Evolutionary conservation across 192 early-diverging fungal species (phyloP), one percentile per base, ranked within the genome.

Genomic region (Umbelopsis ramanniana): DNA sequence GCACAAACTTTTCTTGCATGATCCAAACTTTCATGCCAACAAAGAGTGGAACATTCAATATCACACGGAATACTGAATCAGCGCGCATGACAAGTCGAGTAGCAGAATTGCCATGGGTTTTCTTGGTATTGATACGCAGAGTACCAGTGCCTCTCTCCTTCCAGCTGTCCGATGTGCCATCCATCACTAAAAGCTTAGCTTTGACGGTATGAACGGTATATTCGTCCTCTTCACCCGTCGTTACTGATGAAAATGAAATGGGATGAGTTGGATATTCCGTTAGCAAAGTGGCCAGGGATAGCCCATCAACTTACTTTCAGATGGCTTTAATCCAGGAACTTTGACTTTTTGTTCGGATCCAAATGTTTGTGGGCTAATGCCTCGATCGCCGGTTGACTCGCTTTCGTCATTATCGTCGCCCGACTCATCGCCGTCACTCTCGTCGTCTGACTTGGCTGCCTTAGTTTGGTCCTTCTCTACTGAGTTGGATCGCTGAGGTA

Each of bases 191-290:
- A 55, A 84, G 52, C 50, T 81, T 84, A n/a, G 77, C 79, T 38
- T 76, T 81, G 43, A 74, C 68, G 17, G 74, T 55, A 60, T 73
- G 75, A 2, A 78, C 48, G 22, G 76, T 81, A 14, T 69, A 43
- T 46, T 83, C 82, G 46, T 83, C 72, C 17, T 83, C 82, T 70
- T 83, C 82, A 4, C 82, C 82, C 2, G 82, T 83, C 9, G 37
- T 69, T 10, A 83, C 79, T 78, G 55, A 38, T 43, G 35, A 70
- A 14, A 68, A 37, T 66, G 29, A 29, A 29, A 3, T 29, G 29
- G 1, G 29, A 3, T 29, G 29, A 29, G 29, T 29, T 29, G 29
- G 29, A 29, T 2, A 29, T 29, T 29, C 29, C 1, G 29, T 29
- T 3, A 29, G 29, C 29, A 29, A 29, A 3, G 29, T 29, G 29